A percentile compares a stretch with the other conserved stretches of the same genome.
Conservation (phyloP, 179 eudicot genomes). For the Dionaea muscipula region DNA sequence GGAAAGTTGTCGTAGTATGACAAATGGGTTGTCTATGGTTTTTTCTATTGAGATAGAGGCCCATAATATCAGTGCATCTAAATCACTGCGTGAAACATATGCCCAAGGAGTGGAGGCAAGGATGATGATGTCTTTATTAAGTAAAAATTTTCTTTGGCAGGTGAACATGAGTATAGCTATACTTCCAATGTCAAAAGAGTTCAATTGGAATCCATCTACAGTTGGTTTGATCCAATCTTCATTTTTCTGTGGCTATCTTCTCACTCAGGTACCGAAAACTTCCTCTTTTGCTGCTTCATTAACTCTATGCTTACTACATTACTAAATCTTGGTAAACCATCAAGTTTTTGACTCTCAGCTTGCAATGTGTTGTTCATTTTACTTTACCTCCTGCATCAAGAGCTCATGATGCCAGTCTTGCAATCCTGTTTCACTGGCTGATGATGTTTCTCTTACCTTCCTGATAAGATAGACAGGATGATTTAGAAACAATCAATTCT, state of each 20-base stretch:
- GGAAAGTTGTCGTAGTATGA: no score
- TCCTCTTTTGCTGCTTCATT: neutral
- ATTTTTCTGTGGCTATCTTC: constrained; percentile 93
- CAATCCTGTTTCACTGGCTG: no score
- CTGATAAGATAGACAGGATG: no score
- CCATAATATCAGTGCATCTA: neutral
- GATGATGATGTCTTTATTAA: neutral
- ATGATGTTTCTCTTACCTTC: no score
- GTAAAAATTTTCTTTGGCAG: constrained; percentile 28
- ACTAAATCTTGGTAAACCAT: neutral
- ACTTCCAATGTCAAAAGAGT: constrained; percentile 82
- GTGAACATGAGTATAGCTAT: constrained; percentile 95
- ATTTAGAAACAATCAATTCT: neutral
- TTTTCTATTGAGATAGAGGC: neutral
- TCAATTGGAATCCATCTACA: constrained; percentile 61
- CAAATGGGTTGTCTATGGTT: neutral
- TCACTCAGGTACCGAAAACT: constrained; percentile 53
- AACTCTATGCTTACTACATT: neutral
- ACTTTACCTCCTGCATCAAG: no score
- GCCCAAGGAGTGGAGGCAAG: neutral
- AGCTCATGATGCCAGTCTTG: no score
- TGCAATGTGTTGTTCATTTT: neutral
- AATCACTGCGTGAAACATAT: neutral
- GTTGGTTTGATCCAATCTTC: constrained; percentile 84
- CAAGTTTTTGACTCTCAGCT: no score